A percentile compares a stretch with the other conserved stretches of the same genome.
Evolutionary conservation across 306 rosid genomes (phyloP).

Genomic region (Parietaria judaica): DNA sequence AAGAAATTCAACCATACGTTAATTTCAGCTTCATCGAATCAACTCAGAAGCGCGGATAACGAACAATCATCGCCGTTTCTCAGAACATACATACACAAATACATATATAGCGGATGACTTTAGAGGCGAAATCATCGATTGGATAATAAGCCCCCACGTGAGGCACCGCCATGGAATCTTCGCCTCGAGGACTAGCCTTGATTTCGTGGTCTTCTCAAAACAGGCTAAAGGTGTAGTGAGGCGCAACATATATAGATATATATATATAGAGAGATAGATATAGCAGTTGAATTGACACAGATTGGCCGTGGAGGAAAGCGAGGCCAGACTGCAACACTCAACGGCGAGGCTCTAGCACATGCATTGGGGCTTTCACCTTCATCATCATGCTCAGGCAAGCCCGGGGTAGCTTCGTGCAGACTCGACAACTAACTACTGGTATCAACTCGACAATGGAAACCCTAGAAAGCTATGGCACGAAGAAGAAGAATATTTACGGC

Average conservation of each 20-base stretch:
- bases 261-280: too few relatives aligned
- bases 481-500: too few relatives aligned
- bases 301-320: slow-evolving; percentile 29
- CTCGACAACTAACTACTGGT: too few relatives aligned
- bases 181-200: slow-evolving; percentile 71
- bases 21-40: slow-evolving; percentile 38
- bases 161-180: slow-evolving; percentile 28
- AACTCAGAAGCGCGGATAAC: slow-evolving; percentile 62
- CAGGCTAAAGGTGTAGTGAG: slow-evolving; percentile 75
- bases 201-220: slow-evolving; percentile 27
- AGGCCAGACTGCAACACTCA: slow-evolving; percentile 55
- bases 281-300: slow-evolving; percentile 54
- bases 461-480: too few relatives aligned
- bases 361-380: slow-evolving; percentile 55
- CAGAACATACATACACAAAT: background rate
- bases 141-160: slow-evolving; percentile 28
- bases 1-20: slow-evolving; percentile 71
- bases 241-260: slow-evolving; percentile 13
- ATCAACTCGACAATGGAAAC: too few relatives aligned
- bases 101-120: slow-evolving; percentile 27
- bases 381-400: slow-evolving; percentile 32
- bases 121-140: slow-evolving; percentile 40
- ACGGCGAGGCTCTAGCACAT: slow-evolving; percentile 44
- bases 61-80: slow-evolving; percentile 34
- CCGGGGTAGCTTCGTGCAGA: slow-evolving; percentile 36